phyloP scores from a whole-genome alignment of 148 eudicot genomes.

The Limonium bicolor region DNA sequence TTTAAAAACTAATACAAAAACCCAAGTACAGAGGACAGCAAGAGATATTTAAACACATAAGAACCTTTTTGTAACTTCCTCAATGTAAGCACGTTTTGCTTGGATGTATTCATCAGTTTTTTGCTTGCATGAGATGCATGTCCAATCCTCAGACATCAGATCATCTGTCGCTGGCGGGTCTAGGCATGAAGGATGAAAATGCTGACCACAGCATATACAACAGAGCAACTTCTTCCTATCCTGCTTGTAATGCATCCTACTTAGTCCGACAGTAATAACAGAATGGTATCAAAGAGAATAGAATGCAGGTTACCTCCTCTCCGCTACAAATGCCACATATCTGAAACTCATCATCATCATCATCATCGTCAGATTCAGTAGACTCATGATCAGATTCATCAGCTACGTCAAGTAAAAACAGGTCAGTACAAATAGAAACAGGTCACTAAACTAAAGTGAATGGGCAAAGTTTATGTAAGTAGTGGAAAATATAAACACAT shows the following conservation, averaged over 20 bases:
- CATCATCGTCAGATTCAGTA: slow-evolving; percentile 71
- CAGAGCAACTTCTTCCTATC: slow-evolving; percentile 83
- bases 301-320: slow-evolving; percentile 45
- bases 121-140: slow-evolving; percentile 79
- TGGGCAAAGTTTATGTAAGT: too few species aligned
- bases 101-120: slow-evolving; percentile 76
- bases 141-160: slow-evolving; percentile 53
- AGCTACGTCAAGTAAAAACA: slow-evolving; percentile 38
- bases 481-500: not conserved
- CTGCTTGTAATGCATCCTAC: slow-evolving; percentile 26
- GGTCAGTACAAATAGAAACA: too few species aligned
- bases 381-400: slow-evolving; percentile 63
- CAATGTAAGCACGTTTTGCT: slow-evolving; percentile 54
- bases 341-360: slow-evolving; percentile 98
- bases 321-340: slow-evolving; percentile 80
- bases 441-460: too few species aligned
- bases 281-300: not conserved
- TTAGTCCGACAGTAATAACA: slow-evolving; percentile 12
- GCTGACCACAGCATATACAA: slow-evolving; percentile 76
- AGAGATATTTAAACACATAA: slow-evolving; percentile 11
- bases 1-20: slow-evolving; percentile 11
- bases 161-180: slow-evolving; percentile 63
- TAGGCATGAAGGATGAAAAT: slow-evolving; percentile 75
- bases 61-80: slow-evolving; percentile 80
- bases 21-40: slow-evolving; percentile 9